These are phyloP conservation scores for Dalbergia cochinchinensis DNA, from an alignment of 306 rosid species.

Conservation along the genomic window DNA sequence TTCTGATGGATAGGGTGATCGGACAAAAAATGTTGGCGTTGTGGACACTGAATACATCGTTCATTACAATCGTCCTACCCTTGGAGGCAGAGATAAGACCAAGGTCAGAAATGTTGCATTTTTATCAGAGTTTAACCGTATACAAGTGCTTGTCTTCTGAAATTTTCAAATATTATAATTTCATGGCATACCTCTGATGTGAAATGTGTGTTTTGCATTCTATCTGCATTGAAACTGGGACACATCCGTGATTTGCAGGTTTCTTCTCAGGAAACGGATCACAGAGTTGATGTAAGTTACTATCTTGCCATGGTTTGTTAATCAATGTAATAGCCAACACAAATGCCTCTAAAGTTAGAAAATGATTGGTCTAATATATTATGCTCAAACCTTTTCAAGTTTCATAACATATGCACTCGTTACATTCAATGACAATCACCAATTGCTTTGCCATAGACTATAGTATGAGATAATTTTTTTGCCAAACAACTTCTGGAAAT, in stretches of 20 bases:
- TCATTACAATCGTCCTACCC: constrained; percentile 87
- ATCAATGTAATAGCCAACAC: constrained; percentile 14
- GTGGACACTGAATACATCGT: constrained; percentile 90
- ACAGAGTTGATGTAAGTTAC: constrained; percentile 76
- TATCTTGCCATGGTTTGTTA: constrained; percentile 27
- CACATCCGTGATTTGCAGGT: constrained; percentile 55
- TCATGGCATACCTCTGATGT: constrained; percentile 7
- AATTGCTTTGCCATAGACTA: constrained; percentile 29
- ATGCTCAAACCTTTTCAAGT: background rate
- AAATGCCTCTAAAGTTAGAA: constrained; percentile 16
- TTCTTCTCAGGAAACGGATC: constrained; percentile 58
- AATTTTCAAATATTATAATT: constrained; percentile 10
- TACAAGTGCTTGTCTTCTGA: constrained; percentile 1
- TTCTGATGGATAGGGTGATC: constrained; percentile 69
- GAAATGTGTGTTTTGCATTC: constrained; percentile 27
- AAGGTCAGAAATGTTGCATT: constrained; percentile 50
- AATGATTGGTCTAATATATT: constrained; percentile 1
- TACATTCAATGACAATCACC: constrained; percentile 37
- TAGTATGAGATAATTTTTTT: background rate
- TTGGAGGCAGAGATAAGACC: constrained; percentile 70
- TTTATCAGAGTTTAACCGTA: constrained; percentile 9
- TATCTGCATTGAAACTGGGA: constrained; percentile 40
- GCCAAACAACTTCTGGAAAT: background rate
- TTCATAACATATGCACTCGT: background rate
- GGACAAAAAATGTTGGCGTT: constrained; percentile 82